A percentile compares a stretch with the other conserved stretches of the same genome.
Conservation (phyloP, 257 asterid genomes). For the Solanum paucissectum region DNA sequence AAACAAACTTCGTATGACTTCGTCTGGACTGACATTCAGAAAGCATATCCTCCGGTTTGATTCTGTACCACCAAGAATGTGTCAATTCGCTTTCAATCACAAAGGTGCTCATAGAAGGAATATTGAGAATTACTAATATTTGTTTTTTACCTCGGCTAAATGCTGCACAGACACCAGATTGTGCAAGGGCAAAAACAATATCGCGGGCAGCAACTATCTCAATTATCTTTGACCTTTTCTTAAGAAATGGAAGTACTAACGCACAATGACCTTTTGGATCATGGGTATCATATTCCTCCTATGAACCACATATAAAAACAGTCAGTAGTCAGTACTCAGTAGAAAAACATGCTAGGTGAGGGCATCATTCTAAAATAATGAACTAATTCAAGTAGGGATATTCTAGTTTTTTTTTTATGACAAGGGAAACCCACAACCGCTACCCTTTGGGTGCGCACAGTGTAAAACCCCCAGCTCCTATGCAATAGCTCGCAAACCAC, state of each 20-base stretch:
- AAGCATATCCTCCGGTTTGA: slow-evolving; percentile 90
- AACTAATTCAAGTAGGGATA: neutral
- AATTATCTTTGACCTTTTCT: slow-evolving; percentile 85
- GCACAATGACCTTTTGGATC: slow-evolving; percentile 81
- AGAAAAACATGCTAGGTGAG: neutral
- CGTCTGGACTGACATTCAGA: slow-evolving; percentile 89
- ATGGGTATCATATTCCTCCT: slow-evolving; percentile 99
- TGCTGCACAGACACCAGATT: slow-evolving; percentile 98
- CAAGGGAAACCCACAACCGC: too few species aligned
- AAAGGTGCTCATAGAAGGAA: neutral
- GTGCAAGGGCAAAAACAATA: slow-evolving; percentile 98
- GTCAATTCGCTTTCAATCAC: neutral
- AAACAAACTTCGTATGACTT: slow-evolving; percentile 95
- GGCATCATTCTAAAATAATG: neutral
- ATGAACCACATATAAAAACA: slow-evolving; percentile 1
- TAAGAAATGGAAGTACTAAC: slow-evolving; percentile 68
- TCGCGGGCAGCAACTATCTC: slow-evolving; percentile 99
- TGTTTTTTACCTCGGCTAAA: slow-evolving; percentile 73
- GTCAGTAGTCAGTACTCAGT: neutral
- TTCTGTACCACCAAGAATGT: slow-evolving; percentile 42
- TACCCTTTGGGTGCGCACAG: too few species aligned
- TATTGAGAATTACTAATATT: neutral
- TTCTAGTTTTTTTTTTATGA: neutral
- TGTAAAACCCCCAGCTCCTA: too few species aligned
- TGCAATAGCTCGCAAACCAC: too few species aligned